These are phyloP conservation scores for Sphaerulina musiva DNA, from an alignment of 2,329 filamentous ascomycete species.

Conservation along the genomic window DNA sequence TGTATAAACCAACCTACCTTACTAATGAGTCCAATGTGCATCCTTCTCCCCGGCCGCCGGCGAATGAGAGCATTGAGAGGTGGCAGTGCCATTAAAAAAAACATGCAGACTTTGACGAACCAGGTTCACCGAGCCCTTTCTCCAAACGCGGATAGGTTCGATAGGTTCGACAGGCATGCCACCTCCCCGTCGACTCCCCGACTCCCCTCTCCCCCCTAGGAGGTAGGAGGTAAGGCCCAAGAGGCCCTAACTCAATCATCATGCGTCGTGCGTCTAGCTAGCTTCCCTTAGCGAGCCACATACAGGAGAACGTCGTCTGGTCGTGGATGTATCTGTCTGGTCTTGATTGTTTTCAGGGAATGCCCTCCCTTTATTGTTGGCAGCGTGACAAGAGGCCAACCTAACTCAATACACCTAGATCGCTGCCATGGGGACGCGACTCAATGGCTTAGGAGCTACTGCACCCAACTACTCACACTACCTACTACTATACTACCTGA, in stretches of 20 bases:
- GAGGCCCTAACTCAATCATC: background rate
- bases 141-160: background rate
- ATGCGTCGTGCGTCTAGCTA: slow-evolving; percentile 10
- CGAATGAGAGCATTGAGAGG: background rate
- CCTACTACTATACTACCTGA: background rate
- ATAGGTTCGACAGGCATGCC: slow-evolving; percentile 4
- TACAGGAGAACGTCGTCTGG: background rate
- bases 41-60: background rate
- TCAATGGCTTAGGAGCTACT: slow-evolving; percentile 20
- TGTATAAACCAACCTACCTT: too few relatives aligned
- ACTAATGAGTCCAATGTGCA: too few relatives aligned
- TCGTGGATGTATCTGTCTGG: background rate
- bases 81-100: background rate
- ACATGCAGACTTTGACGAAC: background rate
- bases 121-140: background rate
- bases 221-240: too few relatives aligned
- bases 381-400: slow-evolving; percentile 13
- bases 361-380: slow-evolving; percentile 5
- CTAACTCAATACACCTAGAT: slow-evolving; percentile 20
- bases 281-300: slow-evolving; percentile 8
- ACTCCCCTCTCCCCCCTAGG: too few relatives aligned
- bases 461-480: slow-evolving; percentile 5
- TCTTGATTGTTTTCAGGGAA: slow-evolving; percentile 15
- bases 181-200: too few relatives aligned
- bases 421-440: slow-evolving; percentile 18